Base-by-base conservation (phyloP, 768 basidiomycete species). In the Lactarius indigo region DNA sequence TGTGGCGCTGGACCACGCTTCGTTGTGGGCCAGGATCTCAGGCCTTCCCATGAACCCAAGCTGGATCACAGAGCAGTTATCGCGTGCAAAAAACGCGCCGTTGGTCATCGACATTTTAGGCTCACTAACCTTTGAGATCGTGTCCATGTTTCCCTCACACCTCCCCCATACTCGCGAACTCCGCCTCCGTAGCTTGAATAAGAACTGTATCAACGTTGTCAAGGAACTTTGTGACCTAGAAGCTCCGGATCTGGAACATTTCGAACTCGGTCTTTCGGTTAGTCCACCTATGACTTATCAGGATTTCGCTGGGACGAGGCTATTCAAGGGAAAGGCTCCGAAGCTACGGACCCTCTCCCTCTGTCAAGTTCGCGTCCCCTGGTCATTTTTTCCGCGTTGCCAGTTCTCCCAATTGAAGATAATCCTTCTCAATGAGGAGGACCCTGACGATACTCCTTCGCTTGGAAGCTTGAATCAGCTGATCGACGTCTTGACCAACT, bases 1-100 rank as follows among this genome's bases (percentile, higher is more conserved):
- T 9, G 52, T 65, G 17, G 65, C 69, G n/a, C 33, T 69, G 23
- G 61, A 44, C 18, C 57, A 69, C 5, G 44, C 66, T 13, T 41
- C 30, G 4, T 41, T 64, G 30, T 68, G 68, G 68, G 41, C 47
- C 52, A 47, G 44, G 9, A 44, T 69, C 52, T 23, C 26, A 5
- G 50, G 65, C 1, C 12, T 56, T 20, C 33, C 41, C 9, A 1
- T 30, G 7, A 37, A 41, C 15, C 8, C 15, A 2, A 10, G 10
- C 1, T 67, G 61, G 57, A 20, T 62, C n/a, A 15, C 61, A 33
- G 65, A 68, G 35, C 66, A 35, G 50, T 12, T 69, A 1, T n/a
- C 39, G 37, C 58, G 57, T 23, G 37, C 57, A 10, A 55, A 44
- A 33, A 15, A 23, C 20, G 61, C 65, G n/a, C 65, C 54, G 15